Conservation (phyloP, 768 basidiomycete species). For the Xanthoconium purpureum region DNA sequence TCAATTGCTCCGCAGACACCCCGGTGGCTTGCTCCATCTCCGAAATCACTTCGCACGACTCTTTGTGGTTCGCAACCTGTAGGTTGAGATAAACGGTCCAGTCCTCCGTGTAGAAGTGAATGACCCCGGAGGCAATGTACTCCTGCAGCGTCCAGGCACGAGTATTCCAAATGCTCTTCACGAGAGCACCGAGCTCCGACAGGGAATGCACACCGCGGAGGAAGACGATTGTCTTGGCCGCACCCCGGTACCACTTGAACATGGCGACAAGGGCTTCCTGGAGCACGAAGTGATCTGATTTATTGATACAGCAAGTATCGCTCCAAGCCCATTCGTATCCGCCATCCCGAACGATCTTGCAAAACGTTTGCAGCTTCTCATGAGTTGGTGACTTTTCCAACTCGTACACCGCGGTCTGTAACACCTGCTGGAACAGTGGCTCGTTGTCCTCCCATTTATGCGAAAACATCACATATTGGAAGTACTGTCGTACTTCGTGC, state of each 20-base stretch:
- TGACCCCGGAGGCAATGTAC: not conserved
- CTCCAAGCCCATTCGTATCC: not conserved
- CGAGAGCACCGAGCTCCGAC: not conserved
- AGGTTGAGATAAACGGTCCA: not conserved
- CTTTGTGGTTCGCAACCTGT: not conserved
- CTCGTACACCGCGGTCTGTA: not conserved
- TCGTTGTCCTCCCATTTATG: constrained; percentile 6
- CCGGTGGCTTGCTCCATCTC: not conserved
- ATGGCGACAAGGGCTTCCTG: not conserved
- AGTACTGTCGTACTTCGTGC: not conserved
- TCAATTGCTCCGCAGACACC: not conserved
- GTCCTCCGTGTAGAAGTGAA: not conserved
- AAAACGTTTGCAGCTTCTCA: not conserved
- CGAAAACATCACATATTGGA: constrained; percentile 2
- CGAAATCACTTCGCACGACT: not conserved
- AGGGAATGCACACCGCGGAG: not conserved
- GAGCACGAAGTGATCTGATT: not conserved
- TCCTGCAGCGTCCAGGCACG: not conserved
- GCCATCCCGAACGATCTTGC: not conserved
- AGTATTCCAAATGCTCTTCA: constrained; percentile 8
- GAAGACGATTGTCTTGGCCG: not conserved
- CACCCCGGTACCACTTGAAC: not conserved
- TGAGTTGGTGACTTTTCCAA: too few species aligned
- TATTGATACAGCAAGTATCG: too few species aligned
- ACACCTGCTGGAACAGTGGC: not conserved